phyloP scores from a whole-genome alignment of 2,329 filamentous ascomycete species.

The Xylariaceae sp. region DNA sequence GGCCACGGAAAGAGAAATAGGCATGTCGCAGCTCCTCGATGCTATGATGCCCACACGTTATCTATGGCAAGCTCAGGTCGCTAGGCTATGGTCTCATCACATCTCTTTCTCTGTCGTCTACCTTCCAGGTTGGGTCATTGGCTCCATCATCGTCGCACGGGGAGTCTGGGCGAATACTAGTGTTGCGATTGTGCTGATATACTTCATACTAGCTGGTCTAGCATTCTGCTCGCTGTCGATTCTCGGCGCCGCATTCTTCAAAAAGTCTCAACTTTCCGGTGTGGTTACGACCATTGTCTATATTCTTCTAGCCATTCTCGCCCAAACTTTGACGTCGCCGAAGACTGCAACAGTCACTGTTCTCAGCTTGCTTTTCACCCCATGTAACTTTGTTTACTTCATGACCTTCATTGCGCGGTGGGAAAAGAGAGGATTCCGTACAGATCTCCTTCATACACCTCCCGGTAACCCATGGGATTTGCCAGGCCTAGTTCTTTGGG shows the following conservation, averaged over 20 bases:
- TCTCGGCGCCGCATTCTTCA: conserved; percentile 79
- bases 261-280: conserved; percentile 81
- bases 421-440: conserved; percentile 59
- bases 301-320: conserved; percentile 75
- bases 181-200: conserved; percentile 65
- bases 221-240: conserved; percentile 78
- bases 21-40: conserved; percentile 85
- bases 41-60: conserved; percentile 81
- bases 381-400: conserved; percentile 86
- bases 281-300: conserved; percentile 72
- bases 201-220: conserved; percentile 73
- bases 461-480: conserved; percentile 66
- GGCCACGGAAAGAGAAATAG: conserved; percentile 79
- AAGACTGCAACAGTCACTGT: conserved; percentile 63
- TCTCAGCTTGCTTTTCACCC: conserved; percentile 75
- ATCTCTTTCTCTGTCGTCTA: conserved; percentile 79
- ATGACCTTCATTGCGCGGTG: conserved; percentile 73
- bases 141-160: conserved; percentile 60
- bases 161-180: conserved; percentile 66
- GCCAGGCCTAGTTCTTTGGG: conserved; percentile 72
- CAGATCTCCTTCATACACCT: conserved; percentile 60
- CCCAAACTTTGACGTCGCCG: conserved; percentile 68
- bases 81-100: conserved; percentile 76
- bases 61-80: conserved; percentile 73
- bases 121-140: conserved; percentile 77